These are phyloP conservation scores for Venturia nashicola DNA, from an alignment of 2,329 filamentous ascomycete species.

Conservation along the genomic window DNA sequence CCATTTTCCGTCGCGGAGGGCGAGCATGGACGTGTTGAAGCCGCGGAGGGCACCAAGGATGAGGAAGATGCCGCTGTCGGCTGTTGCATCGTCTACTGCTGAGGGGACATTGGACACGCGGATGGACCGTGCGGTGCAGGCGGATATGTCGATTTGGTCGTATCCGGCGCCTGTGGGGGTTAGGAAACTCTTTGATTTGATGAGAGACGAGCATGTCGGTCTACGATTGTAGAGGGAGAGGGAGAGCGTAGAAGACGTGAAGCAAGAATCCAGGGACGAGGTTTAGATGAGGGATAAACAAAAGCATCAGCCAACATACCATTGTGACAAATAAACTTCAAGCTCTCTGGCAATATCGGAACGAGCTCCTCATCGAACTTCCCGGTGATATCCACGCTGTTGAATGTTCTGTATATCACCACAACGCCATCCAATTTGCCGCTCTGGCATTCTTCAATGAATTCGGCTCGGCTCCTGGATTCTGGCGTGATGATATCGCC, in stretches of 20 bases:
- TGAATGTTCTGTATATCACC: constrained; percentile 60
- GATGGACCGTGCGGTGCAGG: constrained; percentile 55
- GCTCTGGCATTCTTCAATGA: constrained; percentile 54
- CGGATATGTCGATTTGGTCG: constrained; percentile 64
- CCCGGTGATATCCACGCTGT: constrained; percentile 52
- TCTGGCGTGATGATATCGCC: constrained; percentile 54
- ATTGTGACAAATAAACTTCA: constrained; percentile 31
- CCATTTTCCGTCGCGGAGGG: constrained; percentile 57
- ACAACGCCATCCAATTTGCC: constrained; percentile 54
- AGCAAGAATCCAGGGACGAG: background rate
- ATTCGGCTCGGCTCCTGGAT: constrained; percentile 50
- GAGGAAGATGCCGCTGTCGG: constrained; percentile 69
- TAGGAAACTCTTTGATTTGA: background rate
- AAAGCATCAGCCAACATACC: constrained; percentile 22
- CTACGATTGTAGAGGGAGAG: background rate
- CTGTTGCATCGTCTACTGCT: constrained; percentile 71
- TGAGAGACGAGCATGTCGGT: background rate
- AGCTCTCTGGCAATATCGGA: constrained; percentile 27
- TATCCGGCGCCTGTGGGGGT: constrained; percentile 60
- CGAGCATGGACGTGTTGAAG: constrained; percentile 53
- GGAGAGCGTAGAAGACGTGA: background rate
- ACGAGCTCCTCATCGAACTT: constrained; percentile 60
- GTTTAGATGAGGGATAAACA: background rate
- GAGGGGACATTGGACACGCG: constrained; percentile 71
- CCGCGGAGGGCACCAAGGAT: constrained; percentile 69